Evolutionary conservation across 2,329 filamentous ascomycete genomes (phyloP).

Genomic region (Paraphaeosphaeria minitans): DNA sequence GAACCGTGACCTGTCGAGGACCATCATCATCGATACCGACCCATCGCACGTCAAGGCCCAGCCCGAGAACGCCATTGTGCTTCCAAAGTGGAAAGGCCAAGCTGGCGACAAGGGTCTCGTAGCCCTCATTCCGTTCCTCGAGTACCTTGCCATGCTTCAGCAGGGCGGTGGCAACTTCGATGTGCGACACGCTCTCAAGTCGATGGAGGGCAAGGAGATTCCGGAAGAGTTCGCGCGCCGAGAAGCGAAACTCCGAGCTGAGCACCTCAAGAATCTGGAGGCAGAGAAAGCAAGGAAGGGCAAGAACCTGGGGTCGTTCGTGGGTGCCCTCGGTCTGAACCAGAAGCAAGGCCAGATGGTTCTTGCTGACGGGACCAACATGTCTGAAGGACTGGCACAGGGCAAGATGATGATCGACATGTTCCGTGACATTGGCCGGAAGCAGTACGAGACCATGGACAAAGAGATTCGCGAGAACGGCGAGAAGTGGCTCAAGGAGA

Average conservation of each 20-base stretch:
- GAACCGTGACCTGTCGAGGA: conserved; percentile 93
- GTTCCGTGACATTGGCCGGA: conserved; percentile 87
- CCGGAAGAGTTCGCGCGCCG: conserved; percentile 87
- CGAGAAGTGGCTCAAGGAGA: conserved; percentile 94
- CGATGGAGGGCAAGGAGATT: conserved; percentile 87
- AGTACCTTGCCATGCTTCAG: conserved; percentile 90
- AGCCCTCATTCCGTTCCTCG: conserved; percentile 90
- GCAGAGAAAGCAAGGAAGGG: conserved; percentile 69
- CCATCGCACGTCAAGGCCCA: conserved; percentile 81
- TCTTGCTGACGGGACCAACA: conserved; percentile 56
- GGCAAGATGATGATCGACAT: conserved; percentile 98
- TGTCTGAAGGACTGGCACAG: conserved; percentile 79
- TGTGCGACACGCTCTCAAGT: conserved; percentile 82
- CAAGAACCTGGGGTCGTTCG: conserved; percentile 68
- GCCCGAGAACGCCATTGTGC: conserved; percentile 93
- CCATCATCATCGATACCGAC: conserved; percentile 91
- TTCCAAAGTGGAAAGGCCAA: conserved; percentile 89
- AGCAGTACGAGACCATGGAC: conserved; percentile 87
- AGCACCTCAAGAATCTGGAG: conserved; percentile 79
- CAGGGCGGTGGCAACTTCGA: conserved; percentile 70
- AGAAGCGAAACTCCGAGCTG: conserved; percentile 81
- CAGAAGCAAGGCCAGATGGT: conserved; percentile 61
- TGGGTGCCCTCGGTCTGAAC: conserved; percentile 78
- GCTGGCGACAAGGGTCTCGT: conserved; percentile 84
- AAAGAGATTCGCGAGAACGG: conserved; percentile 91